Evolutionary conservation across 352 stramenopile genomes (phyloP).

Genomic region (Phytophthora chlamydospora): DNA sequence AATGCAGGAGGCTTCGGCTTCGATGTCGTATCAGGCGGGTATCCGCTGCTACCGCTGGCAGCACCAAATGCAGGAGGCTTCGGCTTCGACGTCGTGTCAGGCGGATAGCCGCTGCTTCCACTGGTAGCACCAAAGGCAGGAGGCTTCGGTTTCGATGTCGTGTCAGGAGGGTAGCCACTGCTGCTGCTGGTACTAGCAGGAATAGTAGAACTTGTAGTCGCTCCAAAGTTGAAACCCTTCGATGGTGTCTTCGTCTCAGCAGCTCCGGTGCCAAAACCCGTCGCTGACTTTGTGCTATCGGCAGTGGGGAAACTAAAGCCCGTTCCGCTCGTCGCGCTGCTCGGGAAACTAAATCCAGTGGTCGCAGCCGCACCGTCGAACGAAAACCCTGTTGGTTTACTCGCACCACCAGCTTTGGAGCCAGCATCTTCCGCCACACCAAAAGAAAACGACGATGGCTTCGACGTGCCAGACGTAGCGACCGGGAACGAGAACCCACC

Average conservation of each 20-base stretch:
- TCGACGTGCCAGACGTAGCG: constrained; percentile 15
- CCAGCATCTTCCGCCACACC: constrained; percentile 12
- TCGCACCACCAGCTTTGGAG: constrained; percentile 1
- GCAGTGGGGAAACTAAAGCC: constrained; percentile 18
- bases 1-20: constrained; percentile 27
- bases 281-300: not conserved
- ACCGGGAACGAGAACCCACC: constrained; percentile 48
- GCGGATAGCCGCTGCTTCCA: constrained; percentile 30
- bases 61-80: constrained; percentile 9
- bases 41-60: constrained; percentile 9
- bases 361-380: constrained; percentile 16
- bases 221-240: not conserved
- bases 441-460: constrained; percentile 53
- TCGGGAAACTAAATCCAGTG: constrained; percentile 23
- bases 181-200: not conserved
- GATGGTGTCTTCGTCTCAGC: not conserved
- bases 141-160: constrained; percentile 24
- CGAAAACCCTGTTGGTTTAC: constrained; percentile 31
- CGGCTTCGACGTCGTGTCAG: constrained; percentile 22
- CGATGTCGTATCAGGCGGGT: constrained; percentile 34
- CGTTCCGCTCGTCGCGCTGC: not conserved
- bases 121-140: constrained; percentile 1
- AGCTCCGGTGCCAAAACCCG: constrained; percentile 10
- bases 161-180: constrained; percentile 17
- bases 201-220: not conserved